Evolutionary conservation across 2,329 filamentous ascomycete genomes (phyloP).

Genomic region (Aspergillus eucalypticola): DNA sequence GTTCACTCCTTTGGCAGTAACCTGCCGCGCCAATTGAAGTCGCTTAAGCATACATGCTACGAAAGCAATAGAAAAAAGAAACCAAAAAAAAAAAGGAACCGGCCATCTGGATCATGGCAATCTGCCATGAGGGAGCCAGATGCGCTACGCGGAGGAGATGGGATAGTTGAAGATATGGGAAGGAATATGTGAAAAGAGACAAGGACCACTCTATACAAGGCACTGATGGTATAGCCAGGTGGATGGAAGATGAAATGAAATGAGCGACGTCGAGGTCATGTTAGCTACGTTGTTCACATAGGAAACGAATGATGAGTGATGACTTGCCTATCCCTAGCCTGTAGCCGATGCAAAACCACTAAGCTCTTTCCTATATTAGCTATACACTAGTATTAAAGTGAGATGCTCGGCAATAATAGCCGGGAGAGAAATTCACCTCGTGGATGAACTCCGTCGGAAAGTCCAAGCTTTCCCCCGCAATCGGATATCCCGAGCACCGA

Average conservation of each 20-base stretch:
- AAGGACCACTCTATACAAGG: conserved; percentile 12
- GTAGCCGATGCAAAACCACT: neutral
- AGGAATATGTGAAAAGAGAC: conserved; percentile 7
- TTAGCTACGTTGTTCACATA: neutral
- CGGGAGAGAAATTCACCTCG: neutral
- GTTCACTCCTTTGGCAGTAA: conserved; percentile 22
- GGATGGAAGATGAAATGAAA: conserved; percentile 12
- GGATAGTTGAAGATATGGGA: neutral
- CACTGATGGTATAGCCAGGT: conserved; percentile 11
- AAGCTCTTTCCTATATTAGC: no score
- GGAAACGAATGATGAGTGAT: conserved; percentile 7
- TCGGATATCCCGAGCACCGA: conserved; percentile 4
- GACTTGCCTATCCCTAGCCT: neutral
- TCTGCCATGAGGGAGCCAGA: conserved; percentile 18
- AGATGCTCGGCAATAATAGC: neutral
- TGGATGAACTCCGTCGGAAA: neutral
- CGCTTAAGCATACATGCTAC: neutral
- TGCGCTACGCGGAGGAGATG: conserved; percentile 15
- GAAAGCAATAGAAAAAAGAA: conserved; percentile 9
- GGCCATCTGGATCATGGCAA: conserved; percentile 5
- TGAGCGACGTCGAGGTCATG: neutral
- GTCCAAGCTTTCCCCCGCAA: neutral
- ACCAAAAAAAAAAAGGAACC: conserved; percentile 11
- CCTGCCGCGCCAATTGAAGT: neutral
- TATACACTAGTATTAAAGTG: neutral